These are phyloP conservation scores for Boeremia exigua DNA, from an alignment of 2,329 filamentous ascomycete genomes.

Conservation along the genomic window DNA sequence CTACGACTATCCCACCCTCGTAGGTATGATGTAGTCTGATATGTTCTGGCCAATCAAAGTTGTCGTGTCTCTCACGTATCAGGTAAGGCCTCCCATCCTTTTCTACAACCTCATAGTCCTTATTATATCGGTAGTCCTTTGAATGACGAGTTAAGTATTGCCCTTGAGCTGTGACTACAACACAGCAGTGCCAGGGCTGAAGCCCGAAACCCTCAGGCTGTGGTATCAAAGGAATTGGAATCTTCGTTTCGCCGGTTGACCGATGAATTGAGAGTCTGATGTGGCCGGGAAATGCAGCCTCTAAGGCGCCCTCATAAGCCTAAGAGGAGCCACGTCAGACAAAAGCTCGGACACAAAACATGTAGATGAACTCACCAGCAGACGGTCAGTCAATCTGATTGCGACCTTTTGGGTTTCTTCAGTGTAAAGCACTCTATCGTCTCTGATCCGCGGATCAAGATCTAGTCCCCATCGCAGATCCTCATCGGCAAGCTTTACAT, in stretches of 20 bases:
- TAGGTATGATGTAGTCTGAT: not conserved
- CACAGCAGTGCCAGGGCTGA: not conserved
- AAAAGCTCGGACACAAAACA: not conserved
- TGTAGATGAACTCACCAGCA: not conserved
- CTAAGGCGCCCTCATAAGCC: not conserved
- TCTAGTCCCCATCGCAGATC: not conserved
- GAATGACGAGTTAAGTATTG: not conserved
- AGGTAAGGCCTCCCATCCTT: not conserved
- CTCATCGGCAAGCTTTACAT: not conserved
- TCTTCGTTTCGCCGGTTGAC: not conserved
- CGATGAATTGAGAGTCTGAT: not conserved
- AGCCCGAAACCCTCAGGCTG: not conserved
- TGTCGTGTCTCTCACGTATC: not conserved
- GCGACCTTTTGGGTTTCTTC: not conserved
- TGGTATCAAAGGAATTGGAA: not conserved
- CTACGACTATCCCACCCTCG: not conserved
- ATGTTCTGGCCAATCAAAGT: not conserved
- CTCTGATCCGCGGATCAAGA: not conserved
- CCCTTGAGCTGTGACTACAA: not conserved
- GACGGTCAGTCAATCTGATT: not conserved
- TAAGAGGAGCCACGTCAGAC: not conserved
- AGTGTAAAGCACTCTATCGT: not conserved
- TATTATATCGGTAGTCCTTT: not conserved
- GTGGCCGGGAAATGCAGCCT: not conserved
- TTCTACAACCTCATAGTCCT: not conserved